Conservation (phyloP, 805 yeast genomes). For the Wickerhamiella siamensis region DNA sequence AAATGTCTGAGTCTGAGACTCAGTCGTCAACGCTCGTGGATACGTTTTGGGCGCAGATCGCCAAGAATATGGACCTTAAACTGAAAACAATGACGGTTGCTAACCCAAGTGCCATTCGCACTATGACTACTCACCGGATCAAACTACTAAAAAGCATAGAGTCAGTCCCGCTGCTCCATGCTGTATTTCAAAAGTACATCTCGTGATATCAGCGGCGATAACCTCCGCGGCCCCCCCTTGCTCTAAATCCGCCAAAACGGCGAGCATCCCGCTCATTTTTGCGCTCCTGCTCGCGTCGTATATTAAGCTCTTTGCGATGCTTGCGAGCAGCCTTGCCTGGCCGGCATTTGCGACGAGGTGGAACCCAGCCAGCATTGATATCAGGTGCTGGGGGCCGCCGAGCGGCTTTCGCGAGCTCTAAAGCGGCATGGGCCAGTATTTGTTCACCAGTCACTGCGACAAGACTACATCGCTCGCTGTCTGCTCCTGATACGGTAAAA, state of each 20-base stretch:
- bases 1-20: not conserved
- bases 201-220: constrained; percentile 1
- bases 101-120: constrained; percentile 11
- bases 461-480: not conserved
- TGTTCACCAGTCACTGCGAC: constrained; percentile 11
- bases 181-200: constrained; percentile 9
- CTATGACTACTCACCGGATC: constrained; percentile 8
- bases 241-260: constrained; percentile 1
- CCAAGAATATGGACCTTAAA: constrained; percentile 22
- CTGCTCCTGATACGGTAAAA: constrained; percentile 3
- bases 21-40: not conserved
- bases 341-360: constrained; percentile 11
- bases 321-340: constrained; percentile 16
- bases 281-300: constrained; percentile 4
- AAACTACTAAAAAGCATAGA: constrained; percentile 8
- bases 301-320: constrained; percentile 3
- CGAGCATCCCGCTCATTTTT: constrained; percentile 3
- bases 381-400: constrained; percentile 12
- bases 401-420: constrained; percentile 2
- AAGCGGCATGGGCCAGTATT: constrained; percentile 1
- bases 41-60: constrained; percentile 25
- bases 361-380: constrained; percentile 11
- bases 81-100: constrained; percentile 21
- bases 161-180: constrained; percentile 7
- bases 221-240: constrained; percentile 1